Evolutionary conservation across 352 stramenopile species (phyloP), one percentile per base, ranked within the genome.

Genomic region (Phytophthora pistaciae): DNA sequence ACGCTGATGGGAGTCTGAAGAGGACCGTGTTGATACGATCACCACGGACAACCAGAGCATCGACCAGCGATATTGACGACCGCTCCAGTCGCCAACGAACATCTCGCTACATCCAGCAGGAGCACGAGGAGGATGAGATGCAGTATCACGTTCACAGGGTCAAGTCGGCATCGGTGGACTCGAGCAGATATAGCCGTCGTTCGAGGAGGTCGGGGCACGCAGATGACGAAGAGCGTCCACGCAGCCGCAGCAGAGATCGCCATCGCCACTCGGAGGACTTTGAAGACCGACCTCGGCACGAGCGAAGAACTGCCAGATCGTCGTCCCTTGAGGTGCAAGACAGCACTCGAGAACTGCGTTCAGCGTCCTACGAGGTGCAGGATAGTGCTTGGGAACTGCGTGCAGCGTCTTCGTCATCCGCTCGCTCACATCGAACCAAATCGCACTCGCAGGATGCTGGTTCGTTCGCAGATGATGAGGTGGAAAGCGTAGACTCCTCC

Each of bases 1-100:
- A 75, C 33, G 69, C 73, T 23, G 68, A 80, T 56, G 69, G 73
- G 9, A 68, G 18, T 23, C 33, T 91, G n/a, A 90, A 85, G 18
- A 90, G 88, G 61, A 79, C 73, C 4, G 70, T 92, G 27, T 58
- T 87, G 9, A 83, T 90, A 72, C 81, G 84, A 16, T 83, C 78
- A 5, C 77, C 84, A 14, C 61, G 68, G 29, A 44, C 66, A 27
- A 56, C 65, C 33, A 71, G 38, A 6, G 33, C 61, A 11, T 68
- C 58, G 50, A 60, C 56, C 27, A 64, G 57, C 25, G 40, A 52
- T 10, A 58, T 36, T n/a, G 49, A 58, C 21, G 27, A 49, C 3
- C n/a, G 20, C 27, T 57, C 54, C 23, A 64, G 44, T 57, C 40
- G 33, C 10, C 13, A 63, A 27, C 29, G 23, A 23, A 60, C 59